phyloP scores from a whole-genome alignment of 2,329 filamentous ascomycete species.

The Allantophomopsis lycopodina region DNA sequence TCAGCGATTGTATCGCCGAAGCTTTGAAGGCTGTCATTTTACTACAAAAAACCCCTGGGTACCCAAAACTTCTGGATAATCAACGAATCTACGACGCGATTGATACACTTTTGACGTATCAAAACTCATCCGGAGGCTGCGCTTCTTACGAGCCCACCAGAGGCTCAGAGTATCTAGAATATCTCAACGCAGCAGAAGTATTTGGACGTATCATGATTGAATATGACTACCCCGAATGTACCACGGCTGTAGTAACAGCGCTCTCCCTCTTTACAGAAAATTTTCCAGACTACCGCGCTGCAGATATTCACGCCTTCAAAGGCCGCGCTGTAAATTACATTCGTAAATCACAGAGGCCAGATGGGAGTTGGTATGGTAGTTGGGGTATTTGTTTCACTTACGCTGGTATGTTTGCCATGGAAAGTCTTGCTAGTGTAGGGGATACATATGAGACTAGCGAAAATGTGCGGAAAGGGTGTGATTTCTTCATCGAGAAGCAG shows the following conservation, averaged over 20 bases:
- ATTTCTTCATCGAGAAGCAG: constrained; percentile 78
- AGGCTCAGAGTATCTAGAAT: constrained; percentile 65
- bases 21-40: constrained; percentile 76
- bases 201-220: constrained; percentile 98
- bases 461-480: constrained; percentile 60
- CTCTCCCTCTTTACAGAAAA: constrained; percentile 69
- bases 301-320: constrained; percentile 65
- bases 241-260: constrained; percentile 83
- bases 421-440: constrained; percentile 68
- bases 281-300: constrained; percentile 66
- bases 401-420: constrained; percentile 89
- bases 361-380: constrained; percentile 95
- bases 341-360: constrained; percentile 58
- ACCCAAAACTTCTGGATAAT: constrained; percentile 60
- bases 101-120: constrained; percentile 82
- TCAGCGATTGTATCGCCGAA: constrained; percentile 90
- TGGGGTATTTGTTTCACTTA: constrained; percentile 99
- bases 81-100: constrained; percentile 75
- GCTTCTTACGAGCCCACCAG: constrained; percentile 81
- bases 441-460: constrained; percentile 68
- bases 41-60: constrained; percentile 67
- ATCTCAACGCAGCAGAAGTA: constrained; percentile 89
- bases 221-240: constrained; percentile 97
- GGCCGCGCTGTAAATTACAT: constrained; percentile 69
- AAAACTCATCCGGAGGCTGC: constrained; percentile 75